Conservation (phyloP, 495 filamentous ascomycete genomes). For the Astrocystis sublimbata region DNA sequence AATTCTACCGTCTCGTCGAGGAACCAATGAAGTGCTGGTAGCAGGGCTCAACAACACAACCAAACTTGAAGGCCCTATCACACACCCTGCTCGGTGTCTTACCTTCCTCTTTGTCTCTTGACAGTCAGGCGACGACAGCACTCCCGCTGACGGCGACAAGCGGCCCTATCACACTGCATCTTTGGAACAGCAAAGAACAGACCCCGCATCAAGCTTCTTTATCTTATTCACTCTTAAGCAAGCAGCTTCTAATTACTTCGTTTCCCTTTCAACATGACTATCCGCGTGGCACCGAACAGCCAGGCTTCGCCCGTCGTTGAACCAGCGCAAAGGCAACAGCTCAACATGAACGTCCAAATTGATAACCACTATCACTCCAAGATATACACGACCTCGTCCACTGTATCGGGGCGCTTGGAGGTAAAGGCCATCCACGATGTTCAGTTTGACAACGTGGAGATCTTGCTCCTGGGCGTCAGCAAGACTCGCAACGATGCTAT, state of each 20-base stretch:
- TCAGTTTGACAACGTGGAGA: slow-evolving; percentile 76
- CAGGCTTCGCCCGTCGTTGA: background rate
- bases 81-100: background rate
- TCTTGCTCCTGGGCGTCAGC: slow-evolving; percentile 72
- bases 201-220: slow-evolving; percentile 10
- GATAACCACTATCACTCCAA: slow-evolving; percentile 49
- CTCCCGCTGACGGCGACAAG: background rate
- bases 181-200: background rate
- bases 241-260: background rate
- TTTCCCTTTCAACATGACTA: slow-evolving; percentile 23
- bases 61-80: background rate
- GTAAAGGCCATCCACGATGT: slow-evolving; percentile 62
- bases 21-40: background rate
- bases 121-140: slow-evolving; percentile 3
- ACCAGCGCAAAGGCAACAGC: slow-evolving; percentile 24
- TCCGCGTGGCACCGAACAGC: slow-evolving; percentile 14
- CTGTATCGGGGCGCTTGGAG: slow-evolving; percentile 51
- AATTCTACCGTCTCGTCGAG: background rate
- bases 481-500: slow-evolving; percentile 46
- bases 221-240: background rate
- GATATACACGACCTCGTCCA: slow-evolving; percentile 51
- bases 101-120: background rate
- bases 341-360: slow-evolving; percentile 45
- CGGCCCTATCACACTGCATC: background rate
- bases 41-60: background rate